Evolutionary conservation across 2,329 filamentous ascomycete species (phyloP).

Genomic region (Penicillium sp.): DNA sequence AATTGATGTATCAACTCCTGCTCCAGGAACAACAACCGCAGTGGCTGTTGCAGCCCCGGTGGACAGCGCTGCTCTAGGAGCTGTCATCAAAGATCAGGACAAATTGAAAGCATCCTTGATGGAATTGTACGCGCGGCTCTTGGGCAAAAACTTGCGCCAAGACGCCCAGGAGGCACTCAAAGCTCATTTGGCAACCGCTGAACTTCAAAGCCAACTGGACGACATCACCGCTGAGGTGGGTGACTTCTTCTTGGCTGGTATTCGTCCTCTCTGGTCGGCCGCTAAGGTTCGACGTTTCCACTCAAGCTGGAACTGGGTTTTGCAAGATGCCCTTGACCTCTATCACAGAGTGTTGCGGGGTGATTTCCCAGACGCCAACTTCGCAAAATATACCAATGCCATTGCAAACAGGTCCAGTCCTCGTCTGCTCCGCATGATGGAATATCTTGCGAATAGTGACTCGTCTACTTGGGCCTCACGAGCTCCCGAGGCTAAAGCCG

Average conservation of each 20-base stretch:
- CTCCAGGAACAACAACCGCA: not conserved
- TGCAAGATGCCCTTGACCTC: conserved; percentile 17
- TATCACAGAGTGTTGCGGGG: conserved; percentile 3
- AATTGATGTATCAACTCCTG: conserved; percentile 4
- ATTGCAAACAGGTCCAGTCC: conserved; percentile 3
- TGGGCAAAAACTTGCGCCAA: conserved; percentile 7
- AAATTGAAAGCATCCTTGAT: not conserved
- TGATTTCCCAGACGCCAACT: not conserved
- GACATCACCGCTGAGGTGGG: conserved; percentile 26
- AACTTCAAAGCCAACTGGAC: conserved; percentile 17
- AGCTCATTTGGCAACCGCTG: not conserved
- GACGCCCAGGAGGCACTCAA: not conserved
- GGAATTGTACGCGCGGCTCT: conserved; percentile 5
- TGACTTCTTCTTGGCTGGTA: conserved; percentile 25
- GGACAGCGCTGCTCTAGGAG: conserved; percentile 1
- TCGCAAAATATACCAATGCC: not conserved
- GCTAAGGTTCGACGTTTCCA: conserved; percentile 26
- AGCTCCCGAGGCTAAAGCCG: not conserved
- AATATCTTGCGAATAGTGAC: conserved; percentile 1
- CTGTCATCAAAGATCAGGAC: conserved; percentile 5
- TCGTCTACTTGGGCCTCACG: not conserved
- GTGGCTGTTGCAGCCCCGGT: not conserved
- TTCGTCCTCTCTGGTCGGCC: conserved; percentile 26
- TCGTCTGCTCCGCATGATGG: conserved; percentile 1
- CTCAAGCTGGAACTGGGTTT: conserved; percentile 35